Evolutionary conservation across 257 asterid genomes (phyloP).

Genomic region (Solanum etuberosum): DNA sequence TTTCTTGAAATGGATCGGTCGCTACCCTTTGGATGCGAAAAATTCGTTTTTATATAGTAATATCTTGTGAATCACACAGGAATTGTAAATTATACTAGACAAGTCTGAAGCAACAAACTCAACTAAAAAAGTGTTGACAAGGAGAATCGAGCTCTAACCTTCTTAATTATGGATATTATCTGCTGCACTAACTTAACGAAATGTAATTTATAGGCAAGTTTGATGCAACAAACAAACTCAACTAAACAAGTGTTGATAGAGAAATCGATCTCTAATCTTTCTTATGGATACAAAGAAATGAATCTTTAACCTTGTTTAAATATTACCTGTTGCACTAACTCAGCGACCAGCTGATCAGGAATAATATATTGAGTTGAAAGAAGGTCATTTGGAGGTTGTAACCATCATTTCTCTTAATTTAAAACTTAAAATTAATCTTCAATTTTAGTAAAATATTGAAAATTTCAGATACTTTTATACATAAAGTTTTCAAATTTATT

Average conservation of each 20-base stretch:
- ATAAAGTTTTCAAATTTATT: background rate
- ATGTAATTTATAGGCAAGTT: too few relatives aligned
- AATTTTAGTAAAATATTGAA: background rate
- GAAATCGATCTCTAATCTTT: too few relatives aligned
- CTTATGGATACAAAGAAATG: too few relatives aligned
- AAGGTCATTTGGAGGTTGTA: background rate
- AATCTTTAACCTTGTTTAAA: too few relatives aligned
- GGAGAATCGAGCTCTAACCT: background rate
- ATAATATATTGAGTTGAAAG: background rate
- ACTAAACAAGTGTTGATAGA: too few relatives aligned
- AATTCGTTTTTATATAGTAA: too few relatives aligned
- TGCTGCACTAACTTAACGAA: background rate
- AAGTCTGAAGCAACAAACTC: too few relatives aligned
- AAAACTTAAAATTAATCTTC: background rate
- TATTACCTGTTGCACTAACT: background rate
- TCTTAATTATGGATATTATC: too few relatives aligned
- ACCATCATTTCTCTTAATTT: background rate
- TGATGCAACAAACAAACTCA: background rate
- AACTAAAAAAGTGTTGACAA: too few relatives aligned
- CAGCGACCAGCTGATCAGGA: accelerated
- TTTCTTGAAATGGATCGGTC: too few relatives aligned
- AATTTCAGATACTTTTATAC: background rate
- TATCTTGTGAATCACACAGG: background rate
- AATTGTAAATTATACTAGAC: too few relatives aligned
- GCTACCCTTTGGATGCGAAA: too few relatives aligned